A percentile compares a stretch with the other conserved stretches of the same genome.
Conservation (phyloP, 1,139 yeast genomes). For the Pneumocystis carinii region DNA sequence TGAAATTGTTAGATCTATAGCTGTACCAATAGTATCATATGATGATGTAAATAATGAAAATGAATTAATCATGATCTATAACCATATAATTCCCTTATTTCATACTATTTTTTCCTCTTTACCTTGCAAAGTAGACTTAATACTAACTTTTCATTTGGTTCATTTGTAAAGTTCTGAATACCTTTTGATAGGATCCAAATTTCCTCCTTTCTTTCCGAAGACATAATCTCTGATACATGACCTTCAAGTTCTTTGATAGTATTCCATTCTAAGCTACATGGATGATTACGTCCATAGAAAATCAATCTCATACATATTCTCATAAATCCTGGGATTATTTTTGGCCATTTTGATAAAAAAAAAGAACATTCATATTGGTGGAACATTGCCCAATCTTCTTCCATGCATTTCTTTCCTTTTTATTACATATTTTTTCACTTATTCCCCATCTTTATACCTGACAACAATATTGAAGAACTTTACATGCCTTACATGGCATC, state of each 20-base stretch:
- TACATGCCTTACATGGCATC: not conserved
- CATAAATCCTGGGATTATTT: slow-evolving; percentile 6
- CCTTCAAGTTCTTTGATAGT: not conserved
- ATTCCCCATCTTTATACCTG: not conserved
- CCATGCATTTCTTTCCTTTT: slow-evolving; percentile 7
- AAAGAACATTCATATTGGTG: slow-evolving; percentile 11
- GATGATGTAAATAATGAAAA: slow-evolving; percentile 5
- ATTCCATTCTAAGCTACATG: not conserved
- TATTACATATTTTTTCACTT: not conserved
- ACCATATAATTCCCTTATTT: not conserved
- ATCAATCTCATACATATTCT: slow-evolving; percentile 7
- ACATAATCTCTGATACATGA: slow-evolving; percentile 4
- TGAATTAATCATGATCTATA: slow-evolving; percentile 7
- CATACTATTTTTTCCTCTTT: not conserved
- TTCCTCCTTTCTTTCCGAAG: slow-evolving; percentile 2
- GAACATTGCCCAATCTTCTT: slow-evolving; percentile 7
- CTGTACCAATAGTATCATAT: slow-evolving; percentile 21
- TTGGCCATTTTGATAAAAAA: slow-evolving; percentile 4
- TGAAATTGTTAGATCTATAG: slow-evolving; percentile 28
- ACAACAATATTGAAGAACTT: not conserved
- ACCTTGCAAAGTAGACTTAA: slow-evolving; percentile 7
- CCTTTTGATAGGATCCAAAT: slow-evolving; percentile 9
- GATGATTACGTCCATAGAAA: not conserved
- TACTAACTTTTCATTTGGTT: not conserved
- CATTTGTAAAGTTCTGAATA: slow-evolving; percentile 8